Base-by-base conservation (phyloP, 2,329 filamentous ascomycete genomes). In the Fusarium sp. region DNA sequence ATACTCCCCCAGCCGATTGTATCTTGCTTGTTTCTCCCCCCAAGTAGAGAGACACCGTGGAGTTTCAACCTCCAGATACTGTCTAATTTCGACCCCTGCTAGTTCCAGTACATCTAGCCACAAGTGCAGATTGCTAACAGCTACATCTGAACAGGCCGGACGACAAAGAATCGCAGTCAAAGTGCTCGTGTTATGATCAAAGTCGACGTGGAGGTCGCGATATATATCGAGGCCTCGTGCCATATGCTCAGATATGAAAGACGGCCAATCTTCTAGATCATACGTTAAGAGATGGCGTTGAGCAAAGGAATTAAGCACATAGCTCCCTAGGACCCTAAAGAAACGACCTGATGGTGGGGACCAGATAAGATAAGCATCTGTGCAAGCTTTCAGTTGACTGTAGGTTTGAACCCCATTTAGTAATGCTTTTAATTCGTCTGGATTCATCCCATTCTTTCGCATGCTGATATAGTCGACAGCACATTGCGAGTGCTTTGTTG, bases 261-360 rank as follows among this genome's bases (percentile, higher is more conserved):
- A 20, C 16, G 6, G n/a, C n/a, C 27, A 48, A 4, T 22, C 14
- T 30, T 32, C 7, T 1, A 22, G 0, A 3, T 18, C 4, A 3
- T 22, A 2, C 8, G 18, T 4, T 10, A 30, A 18, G 9, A 14
- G 7, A 7, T 24, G 6, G 24, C 4, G 24, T 6, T 24, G 24
- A 24, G 4, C 24, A 24, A 24, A 24, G 6, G 4, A 24, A 24
- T 6, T 4, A 6, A 30, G 12, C 4, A 48, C 8, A 4, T 2
- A 1, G 7, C 4, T 5, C 4, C 7, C 12, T 6, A 48, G 3
- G 0, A 12, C 5, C 1, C 1, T 6, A 2, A 22, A 2, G 2
- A 22, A 22, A 0, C 1, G 0, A 1, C 1, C 11, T 12, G 7
- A 2, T 14, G 10, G 13, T 16, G 9, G 2, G 1, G 14, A 20